Conservation (phyloP, 2,329 filamentous ascomycete species). For the Helotiales sp. region DNA sequence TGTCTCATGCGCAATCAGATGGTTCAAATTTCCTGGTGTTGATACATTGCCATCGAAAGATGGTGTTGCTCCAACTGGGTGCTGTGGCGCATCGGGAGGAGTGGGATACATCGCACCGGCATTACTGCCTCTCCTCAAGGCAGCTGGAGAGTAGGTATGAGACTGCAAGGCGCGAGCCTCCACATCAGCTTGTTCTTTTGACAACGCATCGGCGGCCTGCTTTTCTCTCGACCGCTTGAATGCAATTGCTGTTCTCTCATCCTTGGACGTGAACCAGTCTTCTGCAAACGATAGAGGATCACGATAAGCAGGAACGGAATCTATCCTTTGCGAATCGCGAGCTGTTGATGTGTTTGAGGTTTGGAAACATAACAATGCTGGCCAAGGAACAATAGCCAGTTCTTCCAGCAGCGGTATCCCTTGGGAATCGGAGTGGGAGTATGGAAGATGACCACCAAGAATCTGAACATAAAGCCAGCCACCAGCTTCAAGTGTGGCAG, state of each 20-base stretch:
- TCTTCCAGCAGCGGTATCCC: conserved; percentile 35
- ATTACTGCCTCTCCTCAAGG: conserved; percentile 55
- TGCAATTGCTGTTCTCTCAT: conserved; percentile 51
- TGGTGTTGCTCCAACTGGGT: conserved; percentile 57
- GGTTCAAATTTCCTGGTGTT: conserved; percentile 56
- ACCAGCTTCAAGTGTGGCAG: conserved; percentile 35
- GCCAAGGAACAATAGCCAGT: conserved; percentile 42
- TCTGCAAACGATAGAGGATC: conserved; percentile 47
- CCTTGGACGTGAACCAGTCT: conserved; percentile 43
- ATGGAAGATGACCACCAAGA: conserved; percentile 31
- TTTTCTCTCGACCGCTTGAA: conserved; percentile 57
- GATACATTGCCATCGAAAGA: conserved; percentile 60
- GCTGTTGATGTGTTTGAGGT: conserved; percentile 22
- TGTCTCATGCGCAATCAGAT: conserved; percentile 47
- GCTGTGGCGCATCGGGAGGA: conserved; percentile 69
- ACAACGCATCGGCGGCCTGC: conserved; percentile 44
- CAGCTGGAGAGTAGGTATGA: conserved; percentile 58
- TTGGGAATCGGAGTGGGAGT: conserved; percentile 34
- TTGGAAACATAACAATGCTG: conserved; percentile 42
- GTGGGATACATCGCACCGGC: conserved; percentile 71
- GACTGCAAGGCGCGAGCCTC: conserved; percentile 50
- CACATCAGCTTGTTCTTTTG: conserved; percentile 50
- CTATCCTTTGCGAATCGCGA: conserved; percentile 19
- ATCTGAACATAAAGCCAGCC: conserved; percentile 44
- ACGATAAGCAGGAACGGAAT: conserved; percentile 14